Conservation (phyloP, 2,329 filamentous ascomycete genomes). For the Lachnellula arida region DNA sequence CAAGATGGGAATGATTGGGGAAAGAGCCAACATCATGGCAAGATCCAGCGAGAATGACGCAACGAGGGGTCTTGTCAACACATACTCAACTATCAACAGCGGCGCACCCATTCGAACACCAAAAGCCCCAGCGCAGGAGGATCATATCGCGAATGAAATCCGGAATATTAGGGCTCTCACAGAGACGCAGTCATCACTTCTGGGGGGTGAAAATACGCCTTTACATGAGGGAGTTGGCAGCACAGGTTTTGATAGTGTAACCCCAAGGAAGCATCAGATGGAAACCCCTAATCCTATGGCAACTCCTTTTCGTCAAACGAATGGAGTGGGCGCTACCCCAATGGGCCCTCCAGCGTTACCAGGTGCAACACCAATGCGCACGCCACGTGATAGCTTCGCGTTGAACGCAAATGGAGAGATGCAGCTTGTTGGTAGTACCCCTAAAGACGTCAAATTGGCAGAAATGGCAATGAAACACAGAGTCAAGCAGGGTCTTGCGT, state of each 20-base stretch:
- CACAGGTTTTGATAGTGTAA: constrained; percentile 81
- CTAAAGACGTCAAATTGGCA: constrained; percentile 67
- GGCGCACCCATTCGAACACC: constrained; percentile 89
- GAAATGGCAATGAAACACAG: constrained; percentile 65
- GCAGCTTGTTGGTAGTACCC: constrained; percentile 68
- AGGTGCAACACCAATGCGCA: constrained; percentile 80
- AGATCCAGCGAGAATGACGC: constrained; percentile 77
- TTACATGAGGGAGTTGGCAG: constrained; percentile 76
- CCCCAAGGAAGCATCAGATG: constrained; percentile 73
- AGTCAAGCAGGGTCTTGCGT: constrained; percentile 68
- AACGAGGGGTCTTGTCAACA: constrained; percentile 79
- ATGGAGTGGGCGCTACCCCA: constrained; percentile 64
- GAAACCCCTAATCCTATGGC: constrained; percentile 96
- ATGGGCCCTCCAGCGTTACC: constrained; percentile 53
- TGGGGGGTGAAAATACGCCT: constrained; percentile 91
- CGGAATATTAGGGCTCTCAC: constrained; percentile 88
- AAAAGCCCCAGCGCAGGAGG: constrained; percentile 84
- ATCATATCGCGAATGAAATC: constrained; percentile 94
- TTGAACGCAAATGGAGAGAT: constrained; percentile 69
- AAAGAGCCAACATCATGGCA: constrained; percentile 73
- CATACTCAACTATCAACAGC: constrained; percentile 77
- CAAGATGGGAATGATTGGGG: constrained; percentile 95
- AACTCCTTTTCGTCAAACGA: constrained; percentile 70
- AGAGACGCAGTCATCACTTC: constrained; percentile 85
- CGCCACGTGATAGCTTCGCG: constrained; percentile 80